Base-by-base conservation (phyloP, 108 stramenopile species). In the Skeletonema potamos region DNA sequence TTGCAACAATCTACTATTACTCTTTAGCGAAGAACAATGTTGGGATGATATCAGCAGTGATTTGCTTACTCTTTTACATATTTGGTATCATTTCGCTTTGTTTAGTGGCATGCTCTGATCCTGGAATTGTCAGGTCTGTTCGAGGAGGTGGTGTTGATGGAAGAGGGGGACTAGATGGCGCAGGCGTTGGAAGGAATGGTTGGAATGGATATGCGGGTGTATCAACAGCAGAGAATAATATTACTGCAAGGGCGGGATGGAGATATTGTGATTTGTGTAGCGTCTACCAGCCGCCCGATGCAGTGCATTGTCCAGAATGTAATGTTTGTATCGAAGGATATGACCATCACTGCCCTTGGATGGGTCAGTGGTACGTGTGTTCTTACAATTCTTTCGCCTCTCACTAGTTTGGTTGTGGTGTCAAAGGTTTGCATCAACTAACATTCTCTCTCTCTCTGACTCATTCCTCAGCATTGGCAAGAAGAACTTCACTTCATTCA, bases 311-410 rank as follows among this genome's bases (percentile, higher is more conserved):
- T 80, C 82, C 87, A 11, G 89, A 96, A 13, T 96, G 96, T 74
- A 84, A 92, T 70, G 87, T 94, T 2, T 96, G 96, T 71, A 79
- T 96, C 20, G 86, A 84, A 63, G 96, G 92, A 7, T 91, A 88
- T 58, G 96, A 96, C 65, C 96, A 96, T 77, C 92, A 96, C 68
- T 96, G 96, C 72, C 93, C 92, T 12, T 96, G 96, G 96, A 93
- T 92, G 85, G 96, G 96, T 5, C 85, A 76, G 27, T 80, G 79
- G 39, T 41, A 41, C 39, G 39, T 41, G 3, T 41, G 30, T 32
- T n/a, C n/a, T n/a, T n/a, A n/a, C n/a, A 32, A 6, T 32, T 36
- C 4, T 7, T 6, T 36, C n/a, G n/a, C n/a, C n/a, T n/a, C n/a
- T 7, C 8, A 36, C 32, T 60, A 6, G 3, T 60, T 60, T 26